Evolutionary conservation across 495 filamentous ascomycete genomes (phyloP).

Genomic region (Podospora bellae-mahoneyi): DNA sequence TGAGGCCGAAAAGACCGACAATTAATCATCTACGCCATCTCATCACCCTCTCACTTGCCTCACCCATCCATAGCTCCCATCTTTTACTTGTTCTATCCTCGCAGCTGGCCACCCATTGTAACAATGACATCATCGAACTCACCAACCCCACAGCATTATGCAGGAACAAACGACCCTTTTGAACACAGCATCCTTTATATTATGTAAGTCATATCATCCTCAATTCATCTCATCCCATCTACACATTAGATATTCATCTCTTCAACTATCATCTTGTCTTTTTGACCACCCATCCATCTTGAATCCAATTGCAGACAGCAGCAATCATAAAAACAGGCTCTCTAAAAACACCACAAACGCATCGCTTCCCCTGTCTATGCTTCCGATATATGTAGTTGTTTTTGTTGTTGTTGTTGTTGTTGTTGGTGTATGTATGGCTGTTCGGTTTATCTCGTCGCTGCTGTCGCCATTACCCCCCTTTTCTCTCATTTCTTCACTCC

Average conservation of each 20-base stretch:
- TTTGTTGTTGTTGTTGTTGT: too few relatives aligned
- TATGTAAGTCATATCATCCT: neutral
- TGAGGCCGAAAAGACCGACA: neutral
- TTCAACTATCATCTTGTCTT: neutral
- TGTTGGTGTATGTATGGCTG: neutral
- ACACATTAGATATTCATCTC: neutral
- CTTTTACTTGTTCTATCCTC: neutral
- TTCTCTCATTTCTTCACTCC: conserved; percentile 13
- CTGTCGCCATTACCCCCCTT: neutral
- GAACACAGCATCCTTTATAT: neutral
- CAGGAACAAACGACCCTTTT: neutral
- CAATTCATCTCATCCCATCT: neutral
- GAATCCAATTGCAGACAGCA: neutral
- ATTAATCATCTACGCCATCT: neutral
- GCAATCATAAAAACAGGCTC: neutral
- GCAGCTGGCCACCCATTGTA: neutral
- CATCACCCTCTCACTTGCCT: neutral
- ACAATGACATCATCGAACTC: conserved; percentile 1
- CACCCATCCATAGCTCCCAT: neutral
- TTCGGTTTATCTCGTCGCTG: neutral
- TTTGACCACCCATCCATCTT: neutral
- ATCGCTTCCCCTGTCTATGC: neutral
- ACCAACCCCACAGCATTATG: neutral
- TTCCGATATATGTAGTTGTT: neutral
- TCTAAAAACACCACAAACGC: neutral